A percentile compares a stretch with the other conserved stretches of the same genome.
phyloP scores from a whole-genome alignment of 192 early-diverging fungal species.

The Geranomyces michiganensis region DNA sequence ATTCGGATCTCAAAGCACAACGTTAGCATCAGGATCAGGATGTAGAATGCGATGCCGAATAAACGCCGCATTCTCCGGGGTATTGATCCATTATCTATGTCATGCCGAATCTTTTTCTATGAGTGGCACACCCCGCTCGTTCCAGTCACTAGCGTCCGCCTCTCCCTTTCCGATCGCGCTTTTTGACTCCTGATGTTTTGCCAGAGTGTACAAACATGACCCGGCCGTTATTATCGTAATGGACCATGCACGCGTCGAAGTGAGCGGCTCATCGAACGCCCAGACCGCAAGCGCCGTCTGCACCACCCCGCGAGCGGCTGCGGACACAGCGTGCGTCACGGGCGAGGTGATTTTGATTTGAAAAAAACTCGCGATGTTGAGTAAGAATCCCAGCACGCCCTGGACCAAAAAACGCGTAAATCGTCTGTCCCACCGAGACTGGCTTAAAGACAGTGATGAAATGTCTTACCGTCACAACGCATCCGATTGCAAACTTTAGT shows the following conservation, averaged over 20 bases:
- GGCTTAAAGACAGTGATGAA: neutral
- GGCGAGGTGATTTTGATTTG: conserved; percentile 68
- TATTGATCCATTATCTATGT: too few species aligned
- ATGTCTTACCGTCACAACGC: conserved; percentile 9
- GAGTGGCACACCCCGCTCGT: too few species aligned
- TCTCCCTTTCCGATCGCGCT: too few species aligned
- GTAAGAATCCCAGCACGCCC: conserved; percentile 63
- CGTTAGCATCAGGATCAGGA: too few species aligned
- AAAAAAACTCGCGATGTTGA: conserved; percentile 65
- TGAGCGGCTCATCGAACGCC: conserved; percentile 8
- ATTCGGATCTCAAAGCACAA: too few species aligned
- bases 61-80: too few species aligned
- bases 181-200: conserved; percentile 3
- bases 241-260: conserved; percentile 3
- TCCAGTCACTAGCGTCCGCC: too few species aligned
- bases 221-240: neutral
- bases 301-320: conserved; percentile 61
- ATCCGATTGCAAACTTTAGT: neutral
- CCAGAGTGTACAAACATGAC: neutral
- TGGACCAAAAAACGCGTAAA: neutral
- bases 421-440: too few species aligned
- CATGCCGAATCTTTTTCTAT: too few species aligned
- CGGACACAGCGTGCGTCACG: conserved; percentile 61
- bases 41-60: too few species aligned
- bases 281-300: conserved; percentile 1